A percentile compares a stretch with the other conserved stretches of the same genome.
These are phyloP conservation scores for Penicillium malachiteum DNA, from an alignment of 495 filamentous ascomycete species.

Conservation along the genomic window DNA sequence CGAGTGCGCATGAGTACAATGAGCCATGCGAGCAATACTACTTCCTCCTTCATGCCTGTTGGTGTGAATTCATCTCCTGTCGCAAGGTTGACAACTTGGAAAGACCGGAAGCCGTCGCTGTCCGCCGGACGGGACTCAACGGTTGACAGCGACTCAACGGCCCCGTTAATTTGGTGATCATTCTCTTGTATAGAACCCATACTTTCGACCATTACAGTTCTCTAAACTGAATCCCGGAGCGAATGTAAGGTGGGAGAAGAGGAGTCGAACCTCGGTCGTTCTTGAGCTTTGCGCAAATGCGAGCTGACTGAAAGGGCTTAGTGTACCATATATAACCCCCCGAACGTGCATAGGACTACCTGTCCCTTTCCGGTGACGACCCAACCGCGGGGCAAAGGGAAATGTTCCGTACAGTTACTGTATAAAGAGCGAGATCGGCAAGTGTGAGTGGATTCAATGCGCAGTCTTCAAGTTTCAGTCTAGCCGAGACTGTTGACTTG, in stretches of 20 bases:
- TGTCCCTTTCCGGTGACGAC: neutral
- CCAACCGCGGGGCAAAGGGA: slow-evolving; percentile 2
- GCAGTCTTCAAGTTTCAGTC: neutral
- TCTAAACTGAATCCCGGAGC: slow-evolving; percentile 8
- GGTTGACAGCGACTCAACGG: neutral
- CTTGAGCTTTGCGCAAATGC: slow-evolving; percentile 6
- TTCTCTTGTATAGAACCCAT: slow-evolving; percentile 32
- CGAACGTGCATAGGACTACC: neutral
- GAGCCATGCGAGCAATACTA: slow-evolving; percentile 45
- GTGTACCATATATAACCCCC: slow-evolving; percentile 17
- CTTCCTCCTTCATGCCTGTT: slow-evolving; percentile 38
- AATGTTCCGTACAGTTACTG: slow-evolving; percentile 4
- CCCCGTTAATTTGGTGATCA: neutral
- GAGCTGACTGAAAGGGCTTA: slow-evolving; percentile 11
- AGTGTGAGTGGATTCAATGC: neutral
- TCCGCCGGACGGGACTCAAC: slow-evolving; percentile 1
- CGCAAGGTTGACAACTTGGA: slow-evolving; percentile 19
- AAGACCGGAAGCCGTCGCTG: slow-evolving; percentile 13
- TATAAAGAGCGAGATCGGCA: slow-evolving; percentile 5
- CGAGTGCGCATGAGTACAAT: slow-evolving; percentile 37
- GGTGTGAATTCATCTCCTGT: slow-evolving; percentile 11
- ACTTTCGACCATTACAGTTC: slow-evolving; percentile 14
- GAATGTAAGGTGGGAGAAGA: slow-evolving; percentile 2
- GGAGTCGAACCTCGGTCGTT: slow-evolving; percentile 8
- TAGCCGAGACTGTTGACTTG: neutral